Evolutionary conservation across 768 basidiomycete species (phyloP).

Genomic region (Chalciporus chontae): DNA sequence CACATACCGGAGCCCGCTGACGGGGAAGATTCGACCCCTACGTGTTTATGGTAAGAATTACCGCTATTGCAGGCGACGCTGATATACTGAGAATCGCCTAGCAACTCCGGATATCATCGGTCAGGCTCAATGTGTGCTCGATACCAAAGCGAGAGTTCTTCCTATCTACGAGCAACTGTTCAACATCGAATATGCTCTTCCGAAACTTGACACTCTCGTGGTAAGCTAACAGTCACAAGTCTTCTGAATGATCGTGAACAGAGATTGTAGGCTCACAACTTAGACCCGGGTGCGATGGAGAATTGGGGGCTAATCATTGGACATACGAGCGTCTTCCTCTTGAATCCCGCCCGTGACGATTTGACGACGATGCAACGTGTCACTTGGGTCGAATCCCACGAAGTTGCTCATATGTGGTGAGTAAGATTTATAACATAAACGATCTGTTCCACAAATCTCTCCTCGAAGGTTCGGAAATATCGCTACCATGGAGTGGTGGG

Average conservation of each 20-base stretch:
- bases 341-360: conserved; percentile 74
- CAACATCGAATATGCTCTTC: conserved; percentile 87
- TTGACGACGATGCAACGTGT: conserved; percentile 76
- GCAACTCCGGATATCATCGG: conserved; percentile 79
- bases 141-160: conserved; percentile 75
- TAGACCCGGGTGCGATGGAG: conserved; percentile 92
- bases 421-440: conserved; percentile 9
- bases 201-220: conserved; percentile 92
- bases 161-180: conserved; percentile 93
- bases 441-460: conserved; percentile 12
- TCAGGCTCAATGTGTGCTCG: conserved; percentile 83
- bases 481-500: conserved; percentile 93
- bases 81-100: conserved; percentile 25
- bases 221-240: conserved; percentile 34
- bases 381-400: conserved; percentile 76
- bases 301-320: conserved; percentile 95
- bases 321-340: conserved; percentile 73
- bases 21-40: conserved; percentile 76
- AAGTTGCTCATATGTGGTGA: conserved; percentile 81
- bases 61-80: not conserved
- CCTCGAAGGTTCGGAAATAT: conserved; percentile 78
- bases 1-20: conserved; percentile 74
- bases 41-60: conserved; percentile 65
- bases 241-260: too few species aligned
- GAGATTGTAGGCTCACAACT: conserved; percentile 63